phyloP scores from a whole-genome alignment of 495 filamentous ascomycete species.

The Aspergillus haitiensis region DNA sequence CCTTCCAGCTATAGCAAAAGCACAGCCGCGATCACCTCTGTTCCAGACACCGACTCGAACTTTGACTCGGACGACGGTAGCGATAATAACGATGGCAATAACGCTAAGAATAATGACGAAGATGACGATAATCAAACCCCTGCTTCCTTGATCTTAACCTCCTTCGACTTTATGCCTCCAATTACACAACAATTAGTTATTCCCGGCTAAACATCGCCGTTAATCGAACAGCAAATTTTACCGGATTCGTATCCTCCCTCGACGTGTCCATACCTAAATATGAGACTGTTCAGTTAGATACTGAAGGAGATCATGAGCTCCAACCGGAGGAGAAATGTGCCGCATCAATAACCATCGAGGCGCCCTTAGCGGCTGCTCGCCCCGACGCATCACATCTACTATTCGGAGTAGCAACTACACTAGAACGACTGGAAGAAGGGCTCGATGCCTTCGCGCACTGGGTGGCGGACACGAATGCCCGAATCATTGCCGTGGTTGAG shows the following conservation, averaged over 20 bases:
- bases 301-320: conserved; percentile 13
- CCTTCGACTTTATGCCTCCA: conserved; percentile 19
- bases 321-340: conserved; percentile 19
- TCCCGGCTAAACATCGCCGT: conserved; percentile 25
- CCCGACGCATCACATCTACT: conserved; percentile 54
- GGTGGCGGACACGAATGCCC: conserved; percentile 55
- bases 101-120: background rate
- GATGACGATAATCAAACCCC: conserved; percentile 7
- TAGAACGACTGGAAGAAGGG: conserved; percentile 55
- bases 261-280: conserved; percentile 15
- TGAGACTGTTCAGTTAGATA: conserved; percentile 18
- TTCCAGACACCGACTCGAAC: no score
- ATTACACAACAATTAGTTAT: conserved; percentile 20
- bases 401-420: conserved; percentile 61
- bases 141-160: conserved; percentile 25
- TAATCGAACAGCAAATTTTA: conserved; percentile 22
- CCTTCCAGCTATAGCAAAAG: background rate
- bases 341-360: conserved; percentile 21
- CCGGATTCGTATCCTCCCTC: conserved; percentile 19
- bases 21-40: background rate
- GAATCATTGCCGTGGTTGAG: conserved; percentile 54
- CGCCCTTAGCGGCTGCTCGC: conserved; percentile 12
- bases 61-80: background rate
- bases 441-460: conserved; percentile 60
- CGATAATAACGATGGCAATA: background rate